Evolutionary conservation across 2,329 filamentous ascomycete genomes (phyloP), one percentile per base, ranked within the genome.

Genomic region (Fusarium concolor): DNA sequence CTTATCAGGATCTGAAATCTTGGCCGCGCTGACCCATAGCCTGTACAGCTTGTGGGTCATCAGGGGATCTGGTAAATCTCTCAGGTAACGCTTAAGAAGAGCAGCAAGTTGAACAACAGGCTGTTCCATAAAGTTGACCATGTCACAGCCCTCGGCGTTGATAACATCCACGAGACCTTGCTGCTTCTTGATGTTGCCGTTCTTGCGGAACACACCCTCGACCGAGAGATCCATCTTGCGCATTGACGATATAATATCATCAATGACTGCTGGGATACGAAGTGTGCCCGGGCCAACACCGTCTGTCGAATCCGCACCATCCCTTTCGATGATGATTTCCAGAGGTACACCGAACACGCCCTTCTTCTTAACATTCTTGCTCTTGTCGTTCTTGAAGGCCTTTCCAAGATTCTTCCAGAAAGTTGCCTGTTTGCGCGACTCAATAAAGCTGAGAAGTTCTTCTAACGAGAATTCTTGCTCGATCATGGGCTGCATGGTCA

Each of bases 391-490:
- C 79, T 95, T 96, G 79, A 98, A 97, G 2, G 94, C 95, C 77
- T 97, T 97, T 66, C 94, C 95, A 67, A 99, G 94, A 74, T 97
- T 97, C 78, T 95, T 96, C 96, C 96, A 99, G 80, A 99, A 97
- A 0, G 93, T 98, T 24, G 93, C 89, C 65, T 86, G 85, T 71
- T 97, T 96, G 75, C 93, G 90, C 4, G 93, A 93, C 79, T 99
- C 96, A 65, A 99, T 98, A 49, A 99, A 88, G 64, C 92, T 89
- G 15, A 98, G 86, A 3, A 99, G 84, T 76, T 99, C 96, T 70
- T 98, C 96, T 60, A 98, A 86, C n/a, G 91, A 92, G 79, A 98
- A 98, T 72, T 97, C 90, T 5, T 90, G 89, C 72, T 97, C 94
- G 7, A 99, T 85, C 78, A 98, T 85, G 9, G 96, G 94, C 70